These are phyloP conservation scores for Myxozyma sirexii DNA, from an alignment of 805 yeast genomes.

Conservation along the genomic window DNA sequence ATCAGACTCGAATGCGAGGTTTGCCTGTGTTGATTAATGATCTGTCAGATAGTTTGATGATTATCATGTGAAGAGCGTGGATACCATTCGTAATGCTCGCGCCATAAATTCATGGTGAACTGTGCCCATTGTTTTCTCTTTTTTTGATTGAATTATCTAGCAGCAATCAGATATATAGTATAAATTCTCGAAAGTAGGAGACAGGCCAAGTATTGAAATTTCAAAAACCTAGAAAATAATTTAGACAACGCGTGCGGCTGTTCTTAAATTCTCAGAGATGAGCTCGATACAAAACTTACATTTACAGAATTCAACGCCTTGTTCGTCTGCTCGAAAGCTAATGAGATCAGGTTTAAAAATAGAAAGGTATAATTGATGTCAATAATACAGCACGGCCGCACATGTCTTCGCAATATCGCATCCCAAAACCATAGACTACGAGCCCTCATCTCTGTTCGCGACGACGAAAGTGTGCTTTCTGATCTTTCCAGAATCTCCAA, in stretches of 20 bases:
- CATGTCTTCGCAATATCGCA: constrained; percentile 15
- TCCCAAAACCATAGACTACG: constrained; percentile 15
- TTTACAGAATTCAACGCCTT: too few relatives aligned
- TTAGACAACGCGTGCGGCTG: not conserved
- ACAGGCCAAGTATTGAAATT: too few relatives aligned
- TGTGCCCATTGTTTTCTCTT: constrained; percentile 10
- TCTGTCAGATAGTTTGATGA: not conserved
- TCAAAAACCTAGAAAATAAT: not conserved
- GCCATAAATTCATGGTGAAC: constrained; percentile 42
- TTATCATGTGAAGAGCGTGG: not conserved
- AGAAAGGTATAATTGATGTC: not conserved
- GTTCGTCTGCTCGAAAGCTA: too few relatives aligned
- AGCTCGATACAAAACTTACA: not conserved
- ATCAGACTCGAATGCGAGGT: constrained; percentile 60
- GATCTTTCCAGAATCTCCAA: not conserved
- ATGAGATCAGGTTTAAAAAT: not conserved
- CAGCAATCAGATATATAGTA: too few relatives aligned
- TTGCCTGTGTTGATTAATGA: constrained; percentile 49
- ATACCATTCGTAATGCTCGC: constrained; percentile 43
- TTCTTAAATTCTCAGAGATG: not conserved
- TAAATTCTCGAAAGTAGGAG: too few relatives aligned
- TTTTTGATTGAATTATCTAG: too few relatives aligned
- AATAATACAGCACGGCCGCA: constrained; percentile 16
- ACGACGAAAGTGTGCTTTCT: constrained; percentile 11
- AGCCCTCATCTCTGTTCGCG: constrained; percentile 22